Percentiles rank a stretch among this genome's conserved stretches.
Conservation (phyloP, 176 grass and related monocot species). For the Eremochloa ophiuroides region DNA sequence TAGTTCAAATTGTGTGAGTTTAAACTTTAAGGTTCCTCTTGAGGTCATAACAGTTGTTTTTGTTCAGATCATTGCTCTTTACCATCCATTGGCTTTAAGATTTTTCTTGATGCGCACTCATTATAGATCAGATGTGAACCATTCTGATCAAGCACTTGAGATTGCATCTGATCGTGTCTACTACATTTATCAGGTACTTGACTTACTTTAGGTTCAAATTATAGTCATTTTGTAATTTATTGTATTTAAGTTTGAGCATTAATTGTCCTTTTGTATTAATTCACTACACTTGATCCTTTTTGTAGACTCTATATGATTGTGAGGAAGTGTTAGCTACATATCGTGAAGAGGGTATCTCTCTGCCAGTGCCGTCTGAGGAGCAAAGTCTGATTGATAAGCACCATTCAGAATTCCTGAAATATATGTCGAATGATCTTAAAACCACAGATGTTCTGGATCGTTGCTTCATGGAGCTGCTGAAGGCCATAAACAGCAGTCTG, state of each 20-base stretch:
- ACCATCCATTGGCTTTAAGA: constrained; percentile 91
- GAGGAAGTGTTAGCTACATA: constrained; percentile 49
- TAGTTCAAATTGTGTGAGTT: background rate
- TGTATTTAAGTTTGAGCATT: background rate
- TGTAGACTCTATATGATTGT: constrained; percentile 80
- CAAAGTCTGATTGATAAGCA: constrained; percentile 59
- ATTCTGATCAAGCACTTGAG: constrained; percentile 62
- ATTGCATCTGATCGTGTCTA: constrained; percentile 73
- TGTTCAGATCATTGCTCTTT: constrained; percentile 67
- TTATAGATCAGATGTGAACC: constrained; percentile 87
- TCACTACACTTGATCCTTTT: background rate
- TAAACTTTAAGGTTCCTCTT: background rate
- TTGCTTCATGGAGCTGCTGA: constrained; percentile 70
- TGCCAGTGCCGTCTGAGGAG: constrained; percentile 45
- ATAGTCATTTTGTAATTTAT: background rate
- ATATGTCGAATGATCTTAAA: constrained; percentile 80
- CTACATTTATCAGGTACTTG: constrained; percentile 90
- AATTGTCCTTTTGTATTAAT: background rate
- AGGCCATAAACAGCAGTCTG: constrained; percentile 81
- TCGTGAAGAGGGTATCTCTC: constrained; percentile 40
- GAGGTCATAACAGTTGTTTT: background rate
- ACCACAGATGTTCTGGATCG: constrained; percentile 93
- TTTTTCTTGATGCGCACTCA: constrained; percentile 97
- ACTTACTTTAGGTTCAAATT: background rate
- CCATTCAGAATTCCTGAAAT: constrained; percentile 46